Evolutionary conservation across 352 stramenopile species (phyloP).

Genomic region (Bremia lactucae): DNA sequence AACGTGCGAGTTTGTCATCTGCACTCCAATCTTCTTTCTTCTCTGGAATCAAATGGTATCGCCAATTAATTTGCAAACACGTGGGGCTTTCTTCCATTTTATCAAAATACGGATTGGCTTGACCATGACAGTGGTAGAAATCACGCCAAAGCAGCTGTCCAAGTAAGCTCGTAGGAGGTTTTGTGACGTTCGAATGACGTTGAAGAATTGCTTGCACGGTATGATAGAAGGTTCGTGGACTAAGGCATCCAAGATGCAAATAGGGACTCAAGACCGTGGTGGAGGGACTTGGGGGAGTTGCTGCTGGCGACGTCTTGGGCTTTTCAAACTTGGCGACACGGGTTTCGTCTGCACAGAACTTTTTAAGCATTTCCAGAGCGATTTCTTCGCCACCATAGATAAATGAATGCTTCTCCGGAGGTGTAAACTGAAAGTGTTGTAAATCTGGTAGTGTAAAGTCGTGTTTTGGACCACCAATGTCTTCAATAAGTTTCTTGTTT

Average conservation of each 20-base stretch:
- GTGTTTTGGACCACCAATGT: conserved; percentile 41
- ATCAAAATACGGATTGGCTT: conserved; percentile 82
- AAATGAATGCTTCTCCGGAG: conserved; percentile 43
- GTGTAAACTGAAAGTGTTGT: conserved; percentile 48
- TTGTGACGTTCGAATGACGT: conserved; percentile 44
- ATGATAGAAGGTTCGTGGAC: conserved; percentile 84
- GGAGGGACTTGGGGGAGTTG: conserved; percentile 57
- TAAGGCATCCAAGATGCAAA: conserved; percentile 90
- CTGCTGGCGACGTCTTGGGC: conserved; percentile 90
- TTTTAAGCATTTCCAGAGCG: conserved; percentile 42
- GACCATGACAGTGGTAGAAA: conserved; percentile 84
- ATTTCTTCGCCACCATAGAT: conserved; percentile 61
- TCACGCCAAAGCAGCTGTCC: conserved; percentile 95
- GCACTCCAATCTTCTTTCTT: conserved; percentile 40
- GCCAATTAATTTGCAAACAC: conserved; percentile 80
- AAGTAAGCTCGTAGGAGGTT: conserved; percentile 86
- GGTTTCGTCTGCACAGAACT: conserved; percentile 59
- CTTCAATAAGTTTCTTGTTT: conserved; percentile 13
- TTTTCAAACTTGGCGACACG: conserved; percentile 94
- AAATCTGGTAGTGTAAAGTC: conserved; percentile 53
- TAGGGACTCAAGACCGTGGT: conserved; percentile 94
- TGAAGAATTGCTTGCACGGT: conserved; percentile 68
- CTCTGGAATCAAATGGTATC: conserved; percentile 74
- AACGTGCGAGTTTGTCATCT: conserved; percentile 66
- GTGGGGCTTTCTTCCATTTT: conserved; percentile 91